Evolutionary conservation across 208 protist species (phyloP).

Genomic region (Trypanosoma scelopori): DNA sequence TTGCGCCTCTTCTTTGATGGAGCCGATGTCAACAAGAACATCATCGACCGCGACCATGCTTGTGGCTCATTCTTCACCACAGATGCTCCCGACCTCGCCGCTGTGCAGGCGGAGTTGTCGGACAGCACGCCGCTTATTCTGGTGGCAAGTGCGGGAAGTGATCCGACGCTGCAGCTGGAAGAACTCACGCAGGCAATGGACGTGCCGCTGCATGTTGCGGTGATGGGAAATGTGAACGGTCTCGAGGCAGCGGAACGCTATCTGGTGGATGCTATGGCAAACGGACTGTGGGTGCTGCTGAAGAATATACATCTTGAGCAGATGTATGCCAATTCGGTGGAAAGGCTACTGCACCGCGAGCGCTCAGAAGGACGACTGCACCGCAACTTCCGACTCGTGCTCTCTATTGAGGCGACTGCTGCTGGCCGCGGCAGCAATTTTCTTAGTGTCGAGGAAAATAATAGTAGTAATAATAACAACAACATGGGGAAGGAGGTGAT

Average conservation of each 20-base stretch:
- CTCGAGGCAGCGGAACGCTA: slow-evolving; percentile 91
- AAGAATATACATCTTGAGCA: slow-evolving; percentile 98
- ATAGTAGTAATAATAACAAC: slow-evolving; percentile 13
- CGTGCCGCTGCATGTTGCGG: slow-evolving; percentile 74
- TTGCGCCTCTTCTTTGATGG: slow-evolving; percentile 72
- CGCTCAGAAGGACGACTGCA: slow-evolving; percentile 59
- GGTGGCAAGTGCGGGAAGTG: slow-evolving; percentile 91
- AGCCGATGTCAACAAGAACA: slow-evolving; percentile 3
- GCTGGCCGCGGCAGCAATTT: slow-evolving; percentile 21
- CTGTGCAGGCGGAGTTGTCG: slow-evolving; percentile 61
- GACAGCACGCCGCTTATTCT: slow-evolving; percentile 82
- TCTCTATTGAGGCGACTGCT: slow-evolving; percentile 90
- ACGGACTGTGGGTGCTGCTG: slow-evolving; percentile 96
- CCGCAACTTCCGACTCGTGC: slow-evolving; percentile 95
- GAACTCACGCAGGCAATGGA: slow-evolving; percentile 66
- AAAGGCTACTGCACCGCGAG: slow-evolving; percentile 95
- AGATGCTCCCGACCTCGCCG: slow-evolving; percentile 44
- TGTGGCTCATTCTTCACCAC: slow-evolving; percentile 49
- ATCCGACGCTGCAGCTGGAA: slow-evolving; percentile 93
- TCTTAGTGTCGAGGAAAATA: slow-evolving; percentile 15
- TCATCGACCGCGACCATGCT: neutral
- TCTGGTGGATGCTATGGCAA: slow-evolving; percentile 75
- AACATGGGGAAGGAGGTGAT: slow-evolving; percentile 9
- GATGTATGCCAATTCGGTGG: slow-evolving; percentile 92
- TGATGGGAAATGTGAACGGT: slow-evolving; percentile 96